Conservation (phyloP, 73 alveolate genomes). For the Paramecium primaurelia region DNA sequence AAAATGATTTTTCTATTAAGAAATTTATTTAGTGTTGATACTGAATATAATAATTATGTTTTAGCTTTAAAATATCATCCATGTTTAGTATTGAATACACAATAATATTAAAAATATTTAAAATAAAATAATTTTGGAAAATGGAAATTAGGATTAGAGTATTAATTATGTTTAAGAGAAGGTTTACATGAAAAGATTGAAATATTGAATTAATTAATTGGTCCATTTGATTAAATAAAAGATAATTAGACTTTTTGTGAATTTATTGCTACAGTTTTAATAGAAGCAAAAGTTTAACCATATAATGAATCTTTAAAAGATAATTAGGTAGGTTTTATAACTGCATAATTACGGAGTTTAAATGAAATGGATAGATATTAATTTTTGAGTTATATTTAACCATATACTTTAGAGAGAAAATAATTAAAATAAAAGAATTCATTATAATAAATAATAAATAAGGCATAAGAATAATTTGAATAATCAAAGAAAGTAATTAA, state of each 20-base stretch:
- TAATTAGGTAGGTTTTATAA: not conserved
- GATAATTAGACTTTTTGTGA: not conserved
- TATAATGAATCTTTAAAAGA: not conserved
- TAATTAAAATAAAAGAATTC: not conserved
- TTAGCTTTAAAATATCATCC: not conserved
- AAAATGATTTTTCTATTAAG: not conserved
- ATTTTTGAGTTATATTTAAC: not conserved
- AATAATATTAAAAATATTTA: not conserved
- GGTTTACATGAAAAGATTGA: not conserved
- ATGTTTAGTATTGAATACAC: not conserved
- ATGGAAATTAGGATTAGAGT: not conserved
- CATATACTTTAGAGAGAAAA: not conserved
- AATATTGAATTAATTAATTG: not conserved
- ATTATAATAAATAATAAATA: not conserved
- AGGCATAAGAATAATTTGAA: not conserved
- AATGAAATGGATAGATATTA: not conserved
- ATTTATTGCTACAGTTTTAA: not conserved
- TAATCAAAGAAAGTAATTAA: not conserved
- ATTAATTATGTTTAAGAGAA: not conserved
- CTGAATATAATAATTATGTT: not conserved
- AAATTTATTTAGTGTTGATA: not conserved
- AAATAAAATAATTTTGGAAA: not conserved
- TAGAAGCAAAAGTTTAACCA: not conserved
- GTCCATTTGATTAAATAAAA: not conserved
- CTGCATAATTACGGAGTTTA: not conserved